Evolutionary conservation across 2,329 filamentous ascomycete genomes (phyloP), one percentile per base, ranked within the genome.

Genomic region (Aspergillus sp.): DNA sequence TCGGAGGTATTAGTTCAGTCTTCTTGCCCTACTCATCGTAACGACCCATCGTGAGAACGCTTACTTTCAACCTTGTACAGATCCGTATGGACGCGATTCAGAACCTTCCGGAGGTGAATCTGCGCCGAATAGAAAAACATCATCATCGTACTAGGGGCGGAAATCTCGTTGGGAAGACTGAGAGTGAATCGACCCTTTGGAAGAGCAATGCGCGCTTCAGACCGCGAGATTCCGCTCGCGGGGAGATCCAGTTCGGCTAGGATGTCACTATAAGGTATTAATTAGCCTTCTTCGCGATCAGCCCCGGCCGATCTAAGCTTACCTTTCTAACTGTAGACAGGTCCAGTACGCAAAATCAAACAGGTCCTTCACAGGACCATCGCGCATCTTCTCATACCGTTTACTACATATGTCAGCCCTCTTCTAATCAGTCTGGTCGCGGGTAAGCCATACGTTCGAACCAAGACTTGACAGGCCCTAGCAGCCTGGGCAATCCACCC

Each of bases 311-410:
- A 59, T 41, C 11, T n/a, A 10, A 16, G 40, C 71, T 60, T 71
- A 90, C 88, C 87, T 96, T 72, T 97, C 93, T 10, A 97, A 79
- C 66, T 97, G 93, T 57, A 97, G 76, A 67, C 90, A 96, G 6
- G 92, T 94, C 93, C 93, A 97, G 64, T 92, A 97, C 0, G 90
- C 88, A 61, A 95, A 81, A 13, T 88, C 78, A 32, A 88, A 78
- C 52, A 87, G 78, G 64, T 91, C 89, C 62, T 86, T 69, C 3
- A 59, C 40, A 5, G 59, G 55, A 2, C 64, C 63, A 13, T 69
- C 65, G 23, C 56, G 52, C 52, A 73, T 60, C 38, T 58, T 50
- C 19, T 65, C 59, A 52, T 72, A 73, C 11, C 72, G 73, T 52
- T 66, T 68, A 19, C 61, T 71, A 50, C 16, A 45, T 16, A 38